Evolutionary conservation across 139 green algal genomes (phyloP).

Genomic region (Coelastrella sp.): DNA sequence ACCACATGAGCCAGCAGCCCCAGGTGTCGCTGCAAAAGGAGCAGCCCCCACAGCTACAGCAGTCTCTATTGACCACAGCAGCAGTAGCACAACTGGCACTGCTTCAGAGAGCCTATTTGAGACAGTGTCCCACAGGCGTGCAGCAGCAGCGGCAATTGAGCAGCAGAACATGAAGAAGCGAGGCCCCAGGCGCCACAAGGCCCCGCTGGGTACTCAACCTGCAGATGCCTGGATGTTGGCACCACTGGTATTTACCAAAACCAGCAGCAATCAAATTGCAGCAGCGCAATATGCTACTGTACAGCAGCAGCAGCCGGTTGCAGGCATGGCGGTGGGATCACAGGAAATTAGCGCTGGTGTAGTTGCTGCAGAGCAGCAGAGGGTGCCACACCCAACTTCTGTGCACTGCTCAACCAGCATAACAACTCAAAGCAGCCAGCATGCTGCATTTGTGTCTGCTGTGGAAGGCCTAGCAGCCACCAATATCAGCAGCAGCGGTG

Average conservation of each 20-base stretch:
- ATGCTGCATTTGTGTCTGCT: not conserved
- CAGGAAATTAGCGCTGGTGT: not conserved
- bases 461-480: not conserved
- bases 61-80: not conserved
- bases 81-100: not conserved
- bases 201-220: not conserved
- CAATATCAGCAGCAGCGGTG: not conserved
- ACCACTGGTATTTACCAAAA: not conserved
- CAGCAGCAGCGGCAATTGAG: slow-evolving; percentile 21
- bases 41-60: not conserved
- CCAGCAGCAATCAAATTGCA: not conserved
- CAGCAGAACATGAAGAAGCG: not conserved
- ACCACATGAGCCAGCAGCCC: not conserved
- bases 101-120: not conserved
- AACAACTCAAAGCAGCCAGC: not conserved
- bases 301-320: not conserved
- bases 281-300: not conserved
- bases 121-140: not conserved
- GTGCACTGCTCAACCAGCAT: not conserved
- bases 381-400: not conserved
- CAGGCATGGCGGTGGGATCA: not conserved
- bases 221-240: slow-evolving; percentile 18
- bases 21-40: not conserved
- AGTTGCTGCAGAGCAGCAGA: not conserved
- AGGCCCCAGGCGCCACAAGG: not conserved